Conservation (phyloP, 2,329 filamentous ascomycete genomes). For the Pseudopithomyces chartarum region DNA sequence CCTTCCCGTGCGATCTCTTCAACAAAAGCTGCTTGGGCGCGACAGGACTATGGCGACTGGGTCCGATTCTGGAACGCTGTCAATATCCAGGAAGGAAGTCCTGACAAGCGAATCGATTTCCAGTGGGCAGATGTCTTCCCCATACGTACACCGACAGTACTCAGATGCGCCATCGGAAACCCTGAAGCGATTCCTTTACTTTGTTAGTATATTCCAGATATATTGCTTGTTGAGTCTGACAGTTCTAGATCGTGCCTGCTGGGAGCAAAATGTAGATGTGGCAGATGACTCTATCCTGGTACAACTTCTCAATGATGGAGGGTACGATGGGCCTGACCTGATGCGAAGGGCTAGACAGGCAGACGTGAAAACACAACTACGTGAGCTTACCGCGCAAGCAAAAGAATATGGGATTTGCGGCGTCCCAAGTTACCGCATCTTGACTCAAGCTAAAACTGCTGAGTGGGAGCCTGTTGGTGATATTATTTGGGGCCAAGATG, state of each 20-base stretch:
- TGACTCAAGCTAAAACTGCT: constrained; percentile 14
- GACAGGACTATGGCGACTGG: constrained; percentile 41
- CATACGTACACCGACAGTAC: constrained; percentile 39
- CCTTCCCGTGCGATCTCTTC: constrained; percentile 29
- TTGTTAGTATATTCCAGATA: constrained; percentile 23
- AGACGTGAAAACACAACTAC: constrained; percentile 28
- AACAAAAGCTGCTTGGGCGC: constrained; percentile 32
- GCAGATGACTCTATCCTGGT: constrained; percentile 30
- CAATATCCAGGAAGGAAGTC: constrained; percentile 29
- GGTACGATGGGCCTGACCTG: constrained; percentile 30
- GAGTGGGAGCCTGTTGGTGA: constrained; percentile 27
- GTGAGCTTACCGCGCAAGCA: constrained; percentile 36
- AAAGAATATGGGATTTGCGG: constrained; percentile 39
- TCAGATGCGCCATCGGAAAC: constrained; percentile 37
- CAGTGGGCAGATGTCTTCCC: constrained; percentile 39
- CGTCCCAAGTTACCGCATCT: constrained; percentile 39
- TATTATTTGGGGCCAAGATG: constrained; percentile 42
- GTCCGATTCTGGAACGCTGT: constrained; percentile 39
- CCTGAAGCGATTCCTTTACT: constrained; percentile 25
- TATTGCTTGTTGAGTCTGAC: constrained; percentile 12
- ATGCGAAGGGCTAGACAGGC: constrained; percentile 31
- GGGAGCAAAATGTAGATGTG: constrained; percentile 37
- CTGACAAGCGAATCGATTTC: constrained; percentile 32
- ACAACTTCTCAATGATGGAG: constrained; percentile 30
- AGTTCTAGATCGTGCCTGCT: constrained; percentile 35